phyloP scores from a whole-genome alignment of 805 yeast species.

The Yarrowia yakushimensis region DNA sequence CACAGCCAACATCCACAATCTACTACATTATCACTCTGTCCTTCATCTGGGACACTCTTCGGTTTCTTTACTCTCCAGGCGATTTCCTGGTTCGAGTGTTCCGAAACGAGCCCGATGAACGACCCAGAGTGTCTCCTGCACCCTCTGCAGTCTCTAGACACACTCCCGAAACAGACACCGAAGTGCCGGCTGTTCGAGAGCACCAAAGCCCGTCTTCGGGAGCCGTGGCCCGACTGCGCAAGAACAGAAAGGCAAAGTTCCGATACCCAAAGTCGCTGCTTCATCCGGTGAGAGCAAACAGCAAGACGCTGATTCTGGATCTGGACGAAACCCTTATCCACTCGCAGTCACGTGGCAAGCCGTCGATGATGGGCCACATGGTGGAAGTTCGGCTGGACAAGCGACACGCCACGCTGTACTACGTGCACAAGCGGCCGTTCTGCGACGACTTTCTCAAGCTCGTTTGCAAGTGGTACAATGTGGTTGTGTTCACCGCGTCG shows the following conservation, averaged over 20 bases:
- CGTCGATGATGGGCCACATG: slow-evolving; percentile 53
- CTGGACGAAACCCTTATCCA: slow-evolving; percentile 94
- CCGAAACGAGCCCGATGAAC: slow-evolving; percentile 18
- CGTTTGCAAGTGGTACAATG: slow-evolving; percentile 80
- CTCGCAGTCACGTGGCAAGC: slow-evolving; percentile 64
- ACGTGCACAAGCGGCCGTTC: slow-evolving; percentile 86
- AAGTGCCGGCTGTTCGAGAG: background rate
- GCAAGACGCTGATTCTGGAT: slow-evolving; percentile 78
- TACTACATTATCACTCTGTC: slow-evolving; percentile 10
- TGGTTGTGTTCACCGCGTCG: slow-evolving; percentile 91
- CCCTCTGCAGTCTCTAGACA: background rate
- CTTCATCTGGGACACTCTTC: slow-evolving; percentile 18
- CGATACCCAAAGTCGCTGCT: slow-evolving; percentile 14
- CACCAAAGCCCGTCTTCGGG: background rate
- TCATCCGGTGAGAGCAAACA: slow-evolving; percentile 29
- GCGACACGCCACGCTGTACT: slow-evolving; percentile 74
- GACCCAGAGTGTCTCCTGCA: background rate
- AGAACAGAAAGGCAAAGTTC: slow-evolving; percentile 5
- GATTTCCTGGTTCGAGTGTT: slow-evolving; percentile 8
- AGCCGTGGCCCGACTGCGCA: background rate
- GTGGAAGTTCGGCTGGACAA: slow-evolving; percentile 71
- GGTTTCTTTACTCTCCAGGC: background rate
- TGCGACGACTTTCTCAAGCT: slow-evolving; percentile 80
- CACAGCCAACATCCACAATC: background rate
- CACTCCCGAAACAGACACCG: slow-evolving; percentile 1